phyloP scores from a whole-genome alignment of 2,329 filamentous ascomycete species.

The Ophiosphaerella korrae region DNA sequence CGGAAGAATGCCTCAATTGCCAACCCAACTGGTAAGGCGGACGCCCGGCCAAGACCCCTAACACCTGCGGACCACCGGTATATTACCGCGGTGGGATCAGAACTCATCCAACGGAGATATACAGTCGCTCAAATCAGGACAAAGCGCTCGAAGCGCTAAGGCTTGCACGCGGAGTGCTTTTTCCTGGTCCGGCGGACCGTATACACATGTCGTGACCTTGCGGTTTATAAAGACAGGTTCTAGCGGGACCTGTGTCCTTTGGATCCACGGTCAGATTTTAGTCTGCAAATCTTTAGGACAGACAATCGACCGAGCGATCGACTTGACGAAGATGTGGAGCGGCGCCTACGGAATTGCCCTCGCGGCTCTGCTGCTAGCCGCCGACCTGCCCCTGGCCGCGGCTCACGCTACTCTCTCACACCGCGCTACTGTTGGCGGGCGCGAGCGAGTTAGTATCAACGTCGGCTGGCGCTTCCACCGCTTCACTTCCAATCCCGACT shows the following conservation, averaged over 20 bases:
- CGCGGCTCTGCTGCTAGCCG: constrained; percentile 1
- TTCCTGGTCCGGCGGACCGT: not conserved
- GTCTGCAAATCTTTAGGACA: not conserved
- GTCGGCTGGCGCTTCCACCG: constrained; percentile 46
- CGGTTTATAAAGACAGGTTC: not conserved
- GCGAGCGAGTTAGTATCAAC: constrained; percentile 40
- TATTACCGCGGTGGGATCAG: not conserved
- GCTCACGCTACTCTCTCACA: not conserved
- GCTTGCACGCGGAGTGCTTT: not conserved
- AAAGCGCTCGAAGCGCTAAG: not conserved
- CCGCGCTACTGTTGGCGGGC: not conserved
- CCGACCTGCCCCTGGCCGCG: not conserved
- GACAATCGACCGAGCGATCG: not conserved
- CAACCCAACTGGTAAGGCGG: not conserved
- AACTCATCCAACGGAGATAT: constrained; percentile 1
- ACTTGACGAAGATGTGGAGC: not conserved
- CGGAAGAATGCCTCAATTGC: not conserved
- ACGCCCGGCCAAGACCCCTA: not conserved
- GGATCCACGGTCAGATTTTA: not conserved
- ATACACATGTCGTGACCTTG: not conserved
- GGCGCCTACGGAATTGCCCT: constrained; percentile 1
- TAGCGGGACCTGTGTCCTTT: not conserved
- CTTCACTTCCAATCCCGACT: constrained; percentile 41
- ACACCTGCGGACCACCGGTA: too few relatives aligned
- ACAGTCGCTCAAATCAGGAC: constrained; percentile 1